A percentile compares a stretch with the other conserved stretches of the same genome.
Evolutionary conservation across 192 early-diverging fungal genomes (phyloP).

Genomic region (Spizellomyces sp.): DNA sequence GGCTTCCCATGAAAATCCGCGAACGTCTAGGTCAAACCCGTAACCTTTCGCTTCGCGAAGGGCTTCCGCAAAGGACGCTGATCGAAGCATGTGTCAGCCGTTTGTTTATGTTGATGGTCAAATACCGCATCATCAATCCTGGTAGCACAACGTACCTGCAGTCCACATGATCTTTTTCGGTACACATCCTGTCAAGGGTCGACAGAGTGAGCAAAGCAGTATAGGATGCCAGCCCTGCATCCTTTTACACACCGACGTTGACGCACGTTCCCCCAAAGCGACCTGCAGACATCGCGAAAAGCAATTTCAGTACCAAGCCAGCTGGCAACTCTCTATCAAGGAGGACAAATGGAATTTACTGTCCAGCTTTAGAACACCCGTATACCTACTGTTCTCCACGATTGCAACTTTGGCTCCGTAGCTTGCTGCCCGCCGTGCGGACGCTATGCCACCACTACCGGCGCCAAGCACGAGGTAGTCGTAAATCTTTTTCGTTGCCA

Average conservation of each 20-base stretch:
- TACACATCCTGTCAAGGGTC: conserved; percentile 46
- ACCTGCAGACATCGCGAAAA: conserved; percentile 19
- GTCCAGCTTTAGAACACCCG: conserved; percentile 7
- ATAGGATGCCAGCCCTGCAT: too few relatives aligned
- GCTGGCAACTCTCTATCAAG: conserved; percentile 3
- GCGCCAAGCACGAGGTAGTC: conserved; percentile 98
- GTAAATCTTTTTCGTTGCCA: conserved; percentile 42
- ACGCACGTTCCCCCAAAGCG: conserved; percentile 80
- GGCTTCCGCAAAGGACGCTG: conserved; percentile 82
- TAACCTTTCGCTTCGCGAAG: conserved; percentile 89
- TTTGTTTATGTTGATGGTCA: not conserved
- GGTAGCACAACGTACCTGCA: conserved; percentile 57
- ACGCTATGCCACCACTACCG: conserved; percentile 87
- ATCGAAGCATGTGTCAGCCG: not conserved
- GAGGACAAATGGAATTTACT: not conserved
- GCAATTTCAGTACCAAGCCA: not conserved
- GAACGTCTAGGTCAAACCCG: conserved; percentile 72
- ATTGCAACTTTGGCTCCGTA: conserved; percentile 91
- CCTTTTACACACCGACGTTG: conserved; percentile 70
- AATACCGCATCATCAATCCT: not conserved
- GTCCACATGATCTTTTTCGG: conserved; percentile 90
- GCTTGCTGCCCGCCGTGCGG: conserved; percentile 87
- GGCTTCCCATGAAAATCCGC: conserved; percentile 73
- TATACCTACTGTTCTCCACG: conserved; percentile 64
- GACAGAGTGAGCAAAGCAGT: too few relatives aligned